Percentiles rank a stretch among this genome's conserved stretches.
phyloP scores from a whole-genome alignment of 2,329 filamentous ascomycete genomes.

The Pochonia chlamydosporia region DNA sequence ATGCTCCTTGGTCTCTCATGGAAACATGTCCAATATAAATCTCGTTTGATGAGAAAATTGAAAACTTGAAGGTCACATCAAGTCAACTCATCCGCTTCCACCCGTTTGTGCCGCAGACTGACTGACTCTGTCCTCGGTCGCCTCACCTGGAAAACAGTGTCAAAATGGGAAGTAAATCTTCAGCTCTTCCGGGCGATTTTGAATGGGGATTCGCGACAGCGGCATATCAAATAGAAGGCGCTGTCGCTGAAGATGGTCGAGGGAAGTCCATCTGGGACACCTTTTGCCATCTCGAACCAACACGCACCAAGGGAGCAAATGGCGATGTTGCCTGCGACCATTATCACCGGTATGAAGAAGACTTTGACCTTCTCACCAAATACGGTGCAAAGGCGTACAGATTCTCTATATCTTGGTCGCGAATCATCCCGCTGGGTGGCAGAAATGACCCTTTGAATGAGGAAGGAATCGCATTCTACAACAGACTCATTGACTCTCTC shows the following conservation, averaged over 20 bases:
- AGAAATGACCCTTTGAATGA: slow-evolving; percentile 58
- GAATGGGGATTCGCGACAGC: slow-evolving; percentile 36
- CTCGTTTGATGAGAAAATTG: no score
- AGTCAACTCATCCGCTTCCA: neutral
- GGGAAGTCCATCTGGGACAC: slow-evolving; percentile 38
- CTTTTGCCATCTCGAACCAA: slow-evolving; percentile 33
- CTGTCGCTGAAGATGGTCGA: slow-evolving; percentile 32
- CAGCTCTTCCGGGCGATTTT: slow-evolving; percentile 29
- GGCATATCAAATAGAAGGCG: slow-evolving; percentile 40
- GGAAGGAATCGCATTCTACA: slow-evolving; percentile 54
- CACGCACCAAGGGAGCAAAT: slow-evolving; percentile 31
- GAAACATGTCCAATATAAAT: no score
- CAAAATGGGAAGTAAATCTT: slow-evolving; percentile 8
- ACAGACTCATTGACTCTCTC: slow-evolving; percentile 54
- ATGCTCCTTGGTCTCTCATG: no score
- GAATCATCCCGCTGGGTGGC: slow-evolving; percentile 59
- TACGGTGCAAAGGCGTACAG: slow-evolving; percentile 56
- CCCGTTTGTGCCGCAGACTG: no score
- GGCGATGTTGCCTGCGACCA: slow-evolving; percentile 43
- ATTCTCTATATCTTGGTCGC: slow-evolving; percentile 59
- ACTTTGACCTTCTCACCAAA: slow-evolving; percentile 53
- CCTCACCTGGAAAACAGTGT: neutral
- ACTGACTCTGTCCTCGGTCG: no score
- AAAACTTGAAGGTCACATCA: no score
- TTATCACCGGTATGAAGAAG: slow-evolving; percentile 39